Conservation (phyloP, 352 stramenopile species). For the Stephanocyclus meneghinianus region DNA sequence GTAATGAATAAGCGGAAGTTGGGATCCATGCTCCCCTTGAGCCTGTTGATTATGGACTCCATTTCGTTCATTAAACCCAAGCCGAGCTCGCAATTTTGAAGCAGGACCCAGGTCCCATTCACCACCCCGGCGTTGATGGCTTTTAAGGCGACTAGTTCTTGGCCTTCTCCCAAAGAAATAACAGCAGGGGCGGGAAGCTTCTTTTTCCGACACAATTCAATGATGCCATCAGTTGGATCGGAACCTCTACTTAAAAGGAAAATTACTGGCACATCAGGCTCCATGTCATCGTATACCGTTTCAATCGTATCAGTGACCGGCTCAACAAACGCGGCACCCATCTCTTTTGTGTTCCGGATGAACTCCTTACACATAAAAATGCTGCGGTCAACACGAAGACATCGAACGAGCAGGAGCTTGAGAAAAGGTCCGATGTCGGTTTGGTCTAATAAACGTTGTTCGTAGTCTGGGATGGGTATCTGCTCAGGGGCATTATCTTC, state of each 20-base stretch:
- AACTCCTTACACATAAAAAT: slow-evolving; percentile 98
- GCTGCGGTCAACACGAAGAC: slow-evolving; percentile 94
- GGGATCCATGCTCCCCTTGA: slow-evolving; percentile 92
- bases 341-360: slow-evolving; percentile 93
- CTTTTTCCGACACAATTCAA: slow-evolving; percentile 93
- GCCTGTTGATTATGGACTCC: slow-evolving; percentile 95
- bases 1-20: slow-evolving; percentile 98
- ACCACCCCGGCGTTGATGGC: slow-evolving; percentile 94
- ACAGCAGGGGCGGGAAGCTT: slow-evolving; percentile 94
- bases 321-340: slow-evolving; percentile 95
- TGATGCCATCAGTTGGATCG: slow-evolving; percentile 96
- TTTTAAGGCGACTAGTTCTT: slow-evolving; percentile 95
- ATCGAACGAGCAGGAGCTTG: slow-evolving; percentile 94
- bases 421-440: slow-evolving; percentile 93
- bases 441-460: slow-evolving; percentile 90
- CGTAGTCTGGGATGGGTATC: slow-evolving; percentile 92
- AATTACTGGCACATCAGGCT: slow-evolving; percentile 93
- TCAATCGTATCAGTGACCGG: slow-evolving; percentile 99
- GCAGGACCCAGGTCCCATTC: slow-evolving; percentile 95
- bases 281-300: slow-evolving; percentile 96
- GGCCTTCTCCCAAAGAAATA: slow-evolving; percentile 97
- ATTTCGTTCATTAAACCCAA: slow-evolving; percentile 98
- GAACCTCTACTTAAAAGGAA: slow-evolving; percentile 96
- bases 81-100: slow-evolving; percentile 98
- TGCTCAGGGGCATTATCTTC: slow-evolving; percentile 97